A percentile compares a stretch with the other conserved stretches of the same genome.
Conservation (phyloP, 139 green algal genomes). For the Parachlorella kessleri region DNA sequence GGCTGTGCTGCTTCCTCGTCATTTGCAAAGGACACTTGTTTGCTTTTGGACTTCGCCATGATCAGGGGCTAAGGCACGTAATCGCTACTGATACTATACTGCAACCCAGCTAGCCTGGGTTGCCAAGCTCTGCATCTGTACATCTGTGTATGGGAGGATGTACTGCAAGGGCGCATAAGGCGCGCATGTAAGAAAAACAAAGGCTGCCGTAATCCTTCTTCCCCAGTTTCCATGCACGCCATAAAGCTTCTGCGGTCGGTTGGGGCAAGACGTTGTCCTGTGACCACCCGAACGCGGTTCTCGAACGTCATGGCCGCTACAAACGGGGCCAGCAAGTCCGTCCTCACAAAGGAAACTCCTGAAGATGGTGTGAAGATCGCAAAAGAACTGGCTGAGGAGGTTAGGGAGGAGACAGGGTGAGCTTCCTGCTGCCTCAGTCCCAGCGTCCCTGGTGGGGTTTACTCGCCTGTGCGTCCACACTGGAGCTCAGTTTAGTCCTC, state of each 20-base stretch:
- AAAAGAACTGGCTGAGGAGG: conserved; percentile 13
- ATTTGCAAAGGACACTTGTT: neutral
- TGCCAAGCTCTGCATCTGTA: neutral
- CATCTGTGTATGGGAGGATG: neutral
- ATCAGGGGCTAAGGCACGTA: neutral
- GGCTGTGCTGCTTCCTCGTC: neutral
- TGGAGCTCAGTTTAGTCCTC: too few relatives aligned
- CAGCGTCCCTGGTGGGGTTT: too few relatives aligned
- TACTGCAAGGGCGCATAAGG: neutral
- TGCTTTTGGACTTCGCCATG: neutral
- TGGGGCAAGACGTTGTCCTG: too few relatives aligned
- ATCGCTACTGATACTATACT: neutral
- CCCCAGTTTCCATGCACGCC: too few relatives aligned
- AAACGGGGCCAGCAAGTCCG: neutral
- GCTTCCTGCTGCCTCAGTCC: neutral
- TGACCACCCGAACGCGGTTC: neutral
- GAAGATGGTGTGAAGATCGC: conserved; percentile 9
- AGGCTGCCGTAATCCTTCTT: too few relatives aligned
- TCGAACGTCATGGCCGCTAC: neutral
- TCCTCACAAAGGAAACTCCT: neutral
- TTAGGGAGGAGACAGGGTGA: conserved; percentile 6
- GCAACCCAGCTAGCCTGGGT: too few relatives aligned
- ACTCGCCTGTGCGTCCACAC: too few relatives aligned
- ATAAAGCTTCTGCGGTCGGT: too few relatives aligned
- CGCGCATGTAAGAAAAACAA: neutral